Base-by-base conservation (phyloP, 495 filamentous ascomycete species). In the Aspergillus campestris region DNA sequence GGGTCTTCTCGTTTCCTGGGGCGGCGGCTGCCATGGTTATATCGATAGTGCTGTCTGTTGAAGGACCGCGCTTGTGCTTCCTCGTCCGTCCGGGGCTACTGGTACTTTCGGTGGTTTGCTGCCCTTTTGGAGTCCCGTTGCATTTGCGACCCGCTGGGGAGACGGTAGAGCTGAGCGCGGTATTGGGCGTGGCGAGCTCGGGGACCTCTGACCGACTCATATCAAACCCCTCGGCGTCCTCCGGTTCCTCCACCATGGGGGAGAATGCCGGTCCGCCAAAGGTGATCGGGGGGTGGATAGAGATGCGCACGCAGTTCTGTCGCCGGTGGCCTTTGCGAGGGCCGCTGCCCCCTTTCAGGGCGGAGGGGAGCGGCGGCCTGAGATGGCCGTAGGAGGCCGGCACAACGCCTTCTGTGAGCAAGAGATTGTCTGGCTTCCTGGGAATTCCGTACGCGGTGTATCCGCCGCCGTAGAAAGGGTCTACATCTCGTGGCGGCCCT, bases 251-350 rank as follows among this genome's bases (percentile, higher is more conserved):
- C 5, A 60, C 56, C 24, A 57, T 71, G 6, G 66, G 64, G 14
- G 66, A 62, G 46, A 67, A 71, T 5, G 53, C 39, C 10, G 60
- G 45, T 10, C 61, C 56, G 0, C 62, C 57, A 28, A 73, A 70
- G 5, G 62, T 66, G 31, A 67, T 52, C 0, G 69, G 61, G 0
- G 68, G 68, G 18, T 71, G 59, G 8, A 72, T 70, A 0, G 74
- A 74, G 31, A 75, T 72, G 28, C 72, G 69, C 3, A 77, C 68
- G 39, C 66, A 73, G 37, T 73, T 72, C 15, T 74, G 69, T 14
- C 69, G 62, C 38, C 65, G 55, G 42, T 78, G 71, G 15, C 65
- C 65, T 45, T 66, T 72, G n/a, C 65, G 59, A 27, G 53, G 51
- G 0, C 58, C 58, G 7, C 59, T 67, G n/a, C 55, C 56, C 7